Base-by-base conservation (phyloP, 352 stramenopile species). In the Poterioochromonas sp. region DNA sequence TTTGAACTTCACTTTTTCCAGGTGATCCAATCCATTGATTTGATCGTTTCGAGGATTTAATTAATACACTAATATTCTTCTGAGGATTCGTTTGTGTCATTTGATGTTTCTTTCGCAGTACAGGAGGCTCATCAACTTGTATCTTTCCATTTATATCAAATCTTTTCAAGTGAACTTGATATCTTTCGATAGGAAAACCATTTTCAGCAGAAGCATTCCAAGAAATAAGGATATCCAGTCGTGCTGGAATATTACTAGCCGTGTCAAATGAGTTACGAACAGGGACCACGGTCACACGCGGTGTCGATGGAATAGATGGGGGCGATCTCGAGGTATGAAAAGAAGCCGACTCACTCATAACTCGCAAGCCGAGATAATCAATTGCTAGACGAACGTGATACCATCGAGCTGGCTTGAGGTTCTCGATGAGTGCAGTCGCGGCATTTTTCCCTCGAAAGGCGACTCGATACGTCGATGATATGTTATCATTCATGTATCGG, bases 331-430 rank as follows among this genome's bases (percentile, higher is more conserved):
- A 1, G 22, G 71, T 78, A 20, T 29, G 40, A 1, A 78, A 40
- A 15, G n/a, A 22, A 0, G 1, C 5, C n/a, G 71, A 32, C 1
- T 63, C 41, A 40, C 47, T 68, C 37, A 29, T 41, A 1, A 78
- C 49, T n/a, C 20, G 1, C 1, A 53, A 37, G 1, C 71, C 71
- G 5, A 65, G 12, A 69, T 78, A 78, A 37, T 78, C 11, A 69
- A 78, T 40, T 47, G 12, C n/a, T 51, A 78, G 22, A n/a, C 71
- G 71, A 69, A 78, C 12, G 35, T 78, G 71, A 69, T 78, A 78
- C 71, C 71, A 78, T 35, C 3, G 5, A 41, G 49, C 71, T 22
- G 71, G 47, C 34, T 69, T 64, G 2, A 78, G 34, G 47, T 69
- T 29, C 1, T 35, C 26, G 1, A 78, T 39, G 29, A 32, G 2